These are phyloP conservation scores for Eucalyptus cloeziana DNA, from an alignment of 345 rosid species.

Conservation along the genomic window DNA sequence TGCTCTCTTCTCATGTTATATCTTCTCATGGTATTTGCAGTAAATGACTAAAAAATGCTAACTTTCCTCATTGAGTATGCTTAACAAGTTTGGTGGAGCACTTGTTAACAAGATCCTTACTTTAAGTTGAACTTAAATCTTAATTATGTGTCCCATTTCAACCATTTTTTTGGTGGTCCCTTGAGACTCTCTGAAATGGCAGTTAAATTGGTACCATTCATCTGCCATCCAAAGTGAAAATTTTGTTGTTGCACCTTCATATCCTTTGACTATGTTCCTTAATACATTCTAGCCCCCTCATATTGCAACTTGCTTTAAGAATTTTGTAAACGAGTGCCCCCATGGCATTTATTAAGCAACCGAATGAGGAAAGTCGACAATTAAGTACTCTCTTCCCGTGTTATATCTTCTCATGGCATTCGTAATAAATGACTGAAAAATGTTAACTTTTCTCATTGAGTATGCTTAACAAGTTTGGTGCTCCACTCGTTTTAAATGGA, in stretches of 20 bases:
- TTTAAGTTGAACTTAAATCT: neutral
- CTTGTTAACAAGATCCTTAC: neutral
- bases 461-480: neutral
- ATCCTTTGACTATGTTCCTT: neutral
- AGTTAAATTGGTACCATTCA: neutral
- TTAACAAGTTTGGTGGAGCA: neutral
- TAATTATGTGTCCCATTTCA: neutral
- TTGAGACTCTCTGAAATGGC: neutral
- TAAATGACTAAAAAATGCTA: neutral
- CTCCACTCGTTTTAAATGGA: neutral
- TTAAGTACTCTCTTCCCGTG: neutral
- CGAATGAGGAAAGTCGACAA: neutral
- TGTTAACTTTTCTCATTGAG: neutral
- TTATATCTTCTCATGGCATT: neutral
- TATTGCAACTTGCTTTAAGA: neutral
- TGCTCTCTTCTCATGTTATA: neutral
- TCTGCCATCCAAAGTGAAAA: neutral
- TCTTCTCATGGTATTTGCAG: neutral
- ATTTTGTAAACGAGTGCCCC: neutral
- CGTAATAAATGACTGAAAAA: neutral
- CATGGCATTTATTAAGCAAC: neutral
- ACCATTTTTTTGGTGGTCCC: neutral
- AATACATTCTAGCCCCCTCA: neutral
- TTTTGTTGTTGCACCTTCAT: neutral
- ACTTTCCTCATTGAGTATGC: neutral